These are phyloP conservation scores for Candida pseudofarinosa DNA, from an alignment of 805 yeast genomes.

Conservation along the genomic window DNA sequence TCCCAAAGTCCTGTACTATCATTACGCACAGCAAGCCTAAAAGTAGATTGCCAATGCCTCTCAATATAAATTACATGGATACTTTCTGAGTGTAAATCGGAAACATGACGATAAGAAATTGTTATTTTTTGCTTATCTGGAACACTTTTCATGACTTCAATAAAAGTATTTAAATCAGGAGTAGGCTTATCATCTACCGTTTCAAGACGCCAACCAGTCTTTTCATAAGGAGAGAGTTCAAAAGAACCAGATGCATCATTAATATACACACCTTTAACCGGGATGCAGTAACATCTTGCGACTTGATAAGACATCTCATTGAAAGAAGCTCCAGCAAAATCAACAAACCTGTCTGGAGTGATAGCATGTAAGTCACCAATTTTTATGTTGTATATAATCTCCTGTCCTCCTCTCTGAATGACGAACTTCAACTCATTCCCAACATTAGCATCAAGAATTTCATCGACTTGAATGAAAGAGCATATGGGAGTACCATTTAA, in stretches of 20 bases:
- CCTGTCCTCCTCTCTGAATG: slow-evolving; percentile 72
- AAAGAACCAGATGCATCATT: slow-evolving; percentile 78
- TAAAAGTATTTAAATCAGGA: slow-evolving; percentile 68
- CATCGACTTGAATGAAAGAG: slow-evolving; percentile 77
- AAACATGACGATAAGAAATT: slow-evolving; percentile 67
- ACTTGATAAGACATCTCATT: slow-evolving; percentile 84
- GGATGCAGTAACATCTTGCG: slow-evolving; percentile 79
- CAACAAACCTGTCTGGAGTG: slow-evolving; percentile 77
- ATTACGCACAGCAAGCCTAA: slow-evolving; percentile 62
- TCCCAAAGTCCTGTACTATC: slow-evolving; percentile 57
- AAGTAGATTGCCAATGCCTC: slow-evolving; percentile 78
- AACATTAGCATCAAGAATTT: slow-evolving; percentile 68
- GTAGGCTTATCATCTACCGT: slow-evolving; percentile 71
- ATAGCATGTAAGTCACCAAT: slow-evolving; percentile 78
- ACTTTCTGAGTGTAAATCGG: slow-evolving; percentile 73
- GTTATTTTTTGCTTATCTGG: slow-evolving; percentile 76
- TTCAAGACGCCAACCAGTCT: slow-evolving; percentile 77
- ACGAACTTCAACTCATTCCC: slow-evolving; percentile 53
- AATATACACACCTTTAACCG: slow-evolving; percentile 79
- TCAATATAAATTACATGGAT: slow-evolving; percentile 69
- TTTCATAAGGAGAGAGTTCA: slow-evolving; percentile 52
- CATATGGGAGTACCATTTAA: slow-evolving; percentile 63
- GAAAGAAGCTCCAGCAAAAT: slow-evolving; percentile 83
- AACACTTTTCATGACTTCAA: slow-evolving; percentile 70
- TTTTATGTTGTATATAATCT: slow-evolving; percentile 43